Conservation (phyloP, 2,329 filamentous ascomycete species). For the Pseudogymnoascus sp. region DNA sequence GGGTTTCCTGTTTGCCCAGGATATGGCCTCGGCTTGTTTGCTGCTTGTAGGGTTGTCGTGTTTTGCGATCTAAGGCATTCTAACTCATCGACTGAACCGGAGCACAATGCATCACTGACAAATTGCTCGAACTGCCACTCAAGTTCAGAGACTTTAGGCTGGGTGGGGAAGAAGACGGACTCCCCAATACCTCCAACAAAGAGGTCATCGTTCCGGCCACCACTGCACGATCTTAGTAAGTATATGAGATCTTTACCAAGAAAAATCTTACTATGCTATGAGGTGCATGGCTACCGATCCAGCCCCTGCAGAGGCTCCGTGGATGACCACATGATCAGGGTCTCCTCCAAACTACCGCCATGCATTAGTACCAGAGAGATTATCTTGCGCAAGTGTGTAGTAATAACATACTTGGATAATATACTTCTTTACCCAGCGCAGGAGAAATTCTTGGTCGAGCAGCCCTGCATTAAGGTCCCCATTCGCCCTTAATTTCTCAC, state of each 20-base stretch:
- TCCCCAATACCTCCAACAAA: constrained; percentile 28
- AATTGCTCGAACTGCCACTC: constrained; percentile 36
- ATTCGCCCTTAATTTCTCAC: constrained; percentile 44
- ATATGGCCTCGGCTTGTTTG: constrained; percentile 30
- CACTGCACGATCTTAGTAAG: constrained; percentile 15
- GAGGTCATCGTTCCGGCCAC: constrained; percentile 21
- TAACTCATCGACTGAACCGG: constrained; percentile 23
- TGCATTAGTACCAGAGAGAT: not conserved
- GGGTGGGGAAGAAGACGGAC: constrained; percentile 32
- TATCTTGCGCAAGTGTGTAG: not conserved
- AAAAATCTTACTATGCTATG: constrained; percentile 20
- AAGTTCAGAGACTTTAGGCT: constrained; percentile 30
- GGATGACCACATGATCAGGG: constrained; percentile 38
- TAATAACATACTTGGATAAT: constrained; percentile 37
- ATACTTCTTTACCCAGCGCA: constrained; percentile 54
- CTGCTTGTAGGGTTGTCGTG: constrained; percentile 31
- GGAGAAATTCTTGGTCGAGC: constrained; percentile 52
- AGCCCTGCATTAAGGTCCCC: constrained; percentile 56
- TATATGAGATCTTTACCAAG: not conserved
- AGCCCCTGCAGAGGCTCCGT: constrained; percentile 40
- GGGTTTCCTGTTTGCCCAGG: constrained; percentile 29
- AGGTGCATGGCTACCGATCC: constrained; percentile 36
- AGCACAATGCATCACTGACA: constrained; percentile 29
- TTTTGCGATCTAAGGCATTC: constrained; percentile 32
- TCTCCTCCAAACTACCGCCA: constrained; percentile 35